phyloP scores from a whole-genome alignment of 1,139 yeast genomes.

The Pneumocystis murina region DNA sequence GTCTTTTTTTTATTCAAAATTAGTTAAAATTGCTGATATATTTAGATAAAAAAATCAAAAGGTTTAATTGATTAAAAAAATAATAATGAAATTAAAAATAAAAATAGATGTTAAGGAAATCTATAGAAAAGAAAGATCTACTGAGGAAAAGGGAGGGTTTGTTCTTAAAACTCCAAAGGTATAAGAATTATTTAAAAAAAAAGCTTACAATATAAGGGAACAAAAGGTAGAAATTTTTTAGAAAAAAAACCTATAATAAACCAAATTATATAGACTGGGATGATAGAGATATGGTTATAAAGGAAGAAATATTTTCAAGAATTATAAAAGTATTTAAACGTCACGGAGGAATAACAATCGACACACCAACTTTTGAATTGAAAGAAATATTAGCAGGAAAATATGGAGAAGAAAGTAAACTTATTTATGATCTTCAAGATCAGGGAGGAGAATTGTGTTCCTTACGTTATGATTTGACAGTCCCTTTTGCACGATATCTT shows the following conservation, averaged over 20 bases:
- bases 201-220: background rate
- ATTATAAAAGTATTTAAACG: constrained; percentile 65
- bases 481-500: constrained; percentile 91
- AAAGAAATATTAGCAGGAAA: constrained; percentile 91
- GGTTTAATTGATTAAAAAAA: background rate
- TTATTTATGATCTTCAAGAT: constrained; percentile 87
- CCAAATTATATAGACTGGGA: constrained; percentile 60
- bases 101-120: background rate
- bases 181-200: background rate
- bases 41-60: background rate
- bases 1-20: background rate
- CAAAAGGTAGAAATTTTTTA: background rate
- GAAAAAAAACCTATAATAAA: background rate
- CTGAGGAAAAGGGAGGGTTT: background rate
- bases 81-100: background rate
- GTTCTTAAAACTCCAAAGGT: background rate
- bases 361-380: constrained; percentile 92
- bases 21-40: background rate
- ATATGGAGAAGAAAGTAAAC: constrained; percentile 94
- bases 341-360: constrained; percentile 96
- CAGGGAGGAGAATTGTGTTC: constrained; percentile 98
- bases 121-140: background rate
- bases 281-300: constrained; percentile 87
- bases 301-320: constrained; percentile 70
- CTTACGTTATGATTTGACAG: constrained; percentile 87